Evolutionary conservation across 192 early-diverging fungal genomes (phyloP), one percentile per base, ranked within the genome.

Genomic region (Umbelopsis vinacea): DNA sequence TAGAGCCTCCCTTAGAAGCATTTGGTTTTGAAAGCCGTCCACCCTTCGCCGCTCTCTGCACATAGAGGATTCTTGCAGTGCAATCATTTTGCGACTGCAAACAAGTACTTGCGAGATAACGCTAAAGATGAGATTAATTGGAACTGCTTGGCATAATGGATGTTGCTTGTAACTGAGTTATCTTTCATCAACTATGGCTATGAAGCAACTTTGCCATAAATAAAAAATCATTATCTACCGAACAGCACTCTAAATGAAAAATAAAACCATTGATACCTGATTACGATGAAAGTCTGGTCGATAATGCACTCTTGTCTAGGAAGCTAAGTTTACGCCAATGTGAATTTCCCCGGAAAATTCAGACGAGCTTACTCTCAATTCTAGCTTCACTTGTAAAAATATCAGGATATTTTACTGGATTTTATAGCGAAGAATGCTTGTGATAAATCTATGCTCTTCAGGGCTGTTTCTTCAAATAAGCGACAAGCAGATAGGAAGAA

Each of bases 1-100:
- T n/a, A n/a, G 10, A 73, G 54, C 26, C 40, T 75, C 54, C 55
- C 46, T 74, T 86, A 85, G 70, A 90, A 90, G 76, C 96, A 98
- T 76, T 74, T 93, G 67, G 91, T 98, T 6, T 81, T 98, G 46
- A 89, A 88, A 48, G 81, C 91, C 1, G 92, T 89, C n/a, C 97
- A 98, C 75, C 97, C 97, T 70, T 93, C 91, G 15, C 97, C 97
- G 24, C 73, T 98, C 11, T 91, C 92, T 57, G 95, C 94, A 2
- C 85, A 89, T 75, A 79, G 91, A 55, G 97, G 96, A 37, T 98
- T 93, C 77, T 92, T 97, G 79, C 92, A 93, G 7, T 90, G 90
- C 48, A 83, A 85, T 23, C 95, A 96, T 73, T 98, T 96, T 76
- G 88, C 88, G 21, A 84, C 92, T 75, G 91, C 97, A 14, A 98